phyloP scores from a whole-genome alignment of 768 basidiomycete genomes.

The Hirschioporus abietinus region DNA sequence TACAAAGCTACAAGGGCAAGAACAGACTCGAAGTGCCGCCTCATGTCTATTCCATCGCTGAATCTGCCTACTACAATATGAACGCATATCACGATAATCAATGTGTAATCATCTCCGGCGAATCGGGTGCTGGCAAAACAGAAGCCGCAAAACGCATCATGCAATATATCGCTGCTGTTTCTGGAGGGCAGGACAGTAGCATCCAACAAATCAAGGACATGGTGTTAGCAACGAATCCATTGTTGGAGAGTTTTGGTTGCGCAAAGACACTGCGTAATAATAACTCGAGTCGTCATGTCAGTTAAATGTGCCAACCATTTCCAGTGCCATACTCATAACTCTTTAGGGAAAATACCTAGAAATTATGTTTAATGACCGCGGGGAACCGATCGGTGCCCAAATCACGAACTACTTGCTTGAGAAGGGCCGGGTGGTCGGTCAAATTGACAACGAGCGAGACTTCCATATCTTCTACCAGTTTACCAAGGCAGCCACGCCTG shows the following conservation, averaged over 20 bases:
- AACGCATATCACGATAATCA: constrained; percentile 99
- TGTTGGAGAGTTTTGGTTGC: constrained; percentile 97
- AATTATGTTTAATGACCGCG: constrained; percentile 94
- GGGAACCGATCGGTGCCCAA: constrained; percentile 94
- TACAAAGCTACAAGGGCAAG: constrained; percentile 88
- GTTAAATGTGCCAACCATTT: constrained; percentile 25
- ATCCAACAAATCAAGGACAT: constrained; percentile 99
- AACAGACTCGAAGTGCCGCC: constrained; percentile 97
- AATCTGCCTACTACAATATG: constrained; percentile 98
- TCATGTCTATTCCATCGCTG: constrained; percentile 96
- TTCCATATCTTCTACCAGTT: constrained; percentile 99
- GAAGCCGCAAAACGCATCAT: constrained; percentile 99
- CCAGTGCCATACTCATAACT: constrained; percentile 17
- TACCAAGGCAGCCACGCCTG: constrained; percentile 88
- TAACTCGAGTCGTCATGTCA: constrained; percentile 95
- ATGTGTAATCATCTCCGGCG: constrained; percentile 98
- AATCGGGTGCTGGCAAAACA: constrained; percentile 98
- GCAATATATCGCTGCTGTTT: constrained; percentile 99
- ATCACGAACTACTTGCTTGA: constrained; percentile 98
- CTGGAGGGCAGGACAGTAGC: constrained; percentile 79
- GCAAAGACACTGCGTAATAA: constrained; percentile 99
- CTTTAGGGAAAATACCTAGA: constrained; percentile 94
- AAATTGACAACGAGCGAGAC: constrained; percentile 93
- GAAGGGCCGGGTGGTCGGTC: constrained; percentile 94
- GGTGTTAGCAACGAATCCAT: constrained; percentile 97